Evolutionary conservation across 2,329 filamentous ascomycete species (phyloP).

Genomic region (Aspergillus arachidicola): DNA sequence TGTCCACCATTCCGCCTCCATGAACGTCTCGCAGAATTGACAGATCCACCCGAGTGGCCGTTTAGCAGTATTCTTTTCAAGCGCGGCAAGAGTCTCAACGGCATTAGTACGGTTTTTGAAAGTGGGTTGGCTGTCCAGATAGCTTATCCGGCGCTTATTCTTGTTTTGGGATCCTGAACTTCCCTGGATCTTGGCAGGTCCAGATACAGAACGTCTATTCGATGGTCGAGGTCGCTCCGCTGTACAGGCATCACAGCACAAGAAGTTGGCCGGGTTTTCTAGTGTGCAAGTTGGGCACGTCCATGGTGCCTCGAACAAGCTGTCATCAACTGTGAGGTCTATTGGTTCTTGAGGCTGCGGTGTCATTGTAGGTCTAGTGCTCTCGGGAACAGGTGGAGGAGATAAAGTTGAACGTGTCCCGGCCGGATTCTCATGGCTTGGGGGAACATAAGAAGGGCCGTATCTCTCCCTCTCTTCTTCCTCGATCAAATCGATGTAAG

Average conservation of each 20-base stretch:
- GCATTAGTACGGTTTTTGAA: slow-evolving; percentile 35
- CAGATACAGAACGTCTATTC: slow-evolving; percentile 18
- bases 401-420: slow-evolving; percentile 46
- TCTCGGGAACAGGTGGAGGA: slow-evolving; percentile 39
- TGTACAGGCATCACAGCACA: slow-evolving; percentile 63
- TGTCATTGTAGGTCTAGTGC: slow-evolving; percentile 25
- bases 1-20: slow-evolving; percentile 68
- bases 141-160: slow-evolving; percentile 26
- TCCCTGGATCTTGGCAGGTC: slow-evolving; percentile 8
- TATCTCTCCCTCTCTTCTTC: slow-evolving; percentile 70
- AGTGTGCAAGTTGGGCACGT: slow-evolving; percentile 64
- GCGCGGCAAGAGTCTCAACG: slow-evolving; percentile 40
- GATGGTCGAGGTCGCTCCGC: slow-evolving; percentile 53
- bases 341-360: slow-evolving; percentile 11
- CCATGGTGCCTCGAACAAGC: slow-evolving; percentile 52
- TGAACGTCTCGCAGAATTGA: slow-evolving; percentile 60
- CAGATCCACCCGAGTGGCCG: slow-evolving; percentile 63
- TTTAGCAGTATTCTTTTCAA: slow-evolving; percentile 47
- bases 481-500: slow-evolving; percentile 82
- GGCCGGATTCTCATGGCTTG: slow-evolving; percentile 56
- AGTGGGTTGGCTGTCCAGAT: slow-evolving; percentile 18
- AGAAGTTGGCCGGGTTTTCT: slow-evolving; percentile 60
- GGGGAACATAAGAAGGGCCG: slow-evolving; percentile 58
- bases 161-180: slow-evolving; percentile 14
- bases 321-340: slow-evolving; percentile 28